Conservation (phyloP, 768 basidiomycete species). For the Agaricus bisporus region DNA sequence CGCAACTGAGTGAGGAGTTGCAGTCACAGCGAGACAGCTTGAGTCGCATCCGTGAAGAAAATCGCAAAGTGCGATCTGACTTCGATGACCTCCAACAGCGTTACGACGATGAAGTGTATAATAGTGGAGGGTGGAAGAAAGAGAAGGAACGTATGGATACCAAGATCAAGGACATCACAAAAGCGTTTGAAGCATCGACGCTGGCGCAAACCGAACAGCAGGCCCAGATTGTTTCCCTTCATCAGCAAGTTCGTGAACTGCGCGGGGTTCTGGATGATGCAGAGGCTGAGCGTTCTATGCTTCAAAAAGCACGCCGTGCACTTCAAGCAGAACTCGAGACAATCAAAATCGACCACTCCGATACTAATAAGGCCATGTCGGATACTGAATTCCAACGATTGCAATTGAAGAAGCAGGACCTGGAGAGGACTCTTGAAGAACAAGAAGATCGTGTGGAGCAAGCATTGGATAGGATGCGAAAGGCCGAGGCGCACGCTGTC, state of each 20-base stretch:
- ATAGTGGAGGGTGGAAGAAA: slow-evolving; percentile 77
- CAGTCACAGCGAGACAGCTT: slow-evolving; percentile 73
- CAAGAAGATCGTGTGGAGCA: slow-evolving; percentile 68
- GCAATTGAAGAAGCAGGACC: slow-evolving; percentile 75
- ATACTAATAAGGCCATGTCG: slow-evolving; percentile 61
- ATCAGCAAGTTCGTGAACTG: slow-evolving; percentile 82
- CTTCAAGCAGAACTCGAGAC: slow-evolving; percentile 76
- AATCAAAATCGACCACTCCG: slow-evolving; percentile 71
- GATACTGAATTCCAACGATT: slow-evolving; percentile 73
- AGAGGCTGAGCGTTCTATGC: slow-evolving; percentile 70
- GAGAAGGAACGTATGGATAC: slow-evolving; percentile 84
- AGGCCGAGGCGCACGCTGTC: slow-evolving; percentile 68
- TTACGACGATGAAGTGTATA: slow-evolving; percentile 74
- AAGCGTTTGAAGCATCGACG: slow-evolving; percentile 68
- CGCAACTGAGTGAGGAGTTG: slow-evolving; percentile 76
- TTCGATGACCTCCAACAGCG: slow-evolving; percentile 70
- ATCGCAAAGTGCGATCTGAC: slow-evolving; percentile 70
- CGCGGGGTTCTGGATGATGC: slow-evolving; percentile 79
- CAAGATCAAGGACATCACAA: slow-evolving; percentile 70
- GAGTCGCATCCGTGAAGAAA: slow-evolving; percentile 74
- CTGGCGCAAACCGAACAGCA: slow-evolving; percentile 77
- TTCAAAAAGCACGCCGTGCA: slow-evolving; percentile 78
- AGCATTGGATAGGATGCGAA: slow-evolving; percentile 74
- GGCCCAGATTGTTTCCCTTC: slow-evolving; percentile 74
- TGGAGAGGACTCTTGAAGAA: slow-evolving; percentile 73